Conservation (phyloP, 768 basidiomycete genomes). For the Cystofilobasidium capitatum region DNA sequence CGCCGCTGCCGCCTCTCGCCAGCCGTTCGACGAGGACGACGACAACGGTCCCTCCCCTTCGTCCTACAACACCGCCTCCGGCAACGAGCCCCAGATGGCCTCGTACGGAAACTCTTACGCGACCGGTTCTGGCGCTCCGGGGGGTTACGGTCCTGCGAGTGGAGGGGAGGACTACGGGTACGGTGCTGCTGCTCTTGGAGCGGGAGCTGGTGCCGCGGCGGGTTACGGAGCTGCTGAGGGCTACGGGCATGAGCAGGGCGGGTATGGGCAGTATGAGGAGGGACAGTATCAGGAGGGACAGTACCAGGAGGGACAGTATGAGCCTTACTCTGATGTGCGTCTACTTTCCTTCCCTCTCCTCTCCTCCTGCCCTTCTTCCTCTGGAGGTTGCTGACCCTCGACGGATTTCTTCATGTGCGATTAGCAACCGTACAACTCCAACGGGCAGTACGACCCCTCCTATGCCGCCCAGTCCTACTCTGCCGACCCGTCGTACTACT, state of each 20-base stretch:
- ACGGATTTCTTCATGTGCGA: background rate
- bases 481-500: background rate
- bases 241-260: slow-evolving; percentile 2
- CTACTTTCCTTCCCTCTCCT: background rate
- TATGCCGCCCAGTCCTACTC: background rate
- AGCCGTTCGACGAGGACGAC: slow-evolving; percentile 28
- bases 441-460: background rate
- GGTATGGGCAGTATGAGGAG: background rate
- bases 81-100: slow-evolving; percentile 23
- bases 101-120: slow-evolving; percentile 17
- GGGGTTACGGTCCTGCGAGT: too few relatives aligned
- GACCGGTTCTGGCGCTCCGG: background rate
- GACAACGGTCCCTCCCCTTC: slow-evolving; percentile 2
- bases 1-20: slow-evolving; percentile 25
- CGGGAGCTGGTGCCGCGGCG: background rate
- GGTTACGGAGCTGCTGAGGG: background rate
- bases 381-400: background rate
- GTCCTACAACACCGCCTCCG: slow-evolving; percentile 22
- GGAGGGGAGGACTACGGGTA: background rate
- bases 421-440: background rate
- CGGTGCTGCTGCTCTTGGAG: slow-evolving; percentile 5
- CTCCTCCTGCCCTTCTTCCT: background rate
- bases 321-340: slow-evolving; percentile 24
- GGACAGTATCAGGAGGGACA: background rate
- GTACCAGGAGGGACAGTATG: slow-evolving; percentile 19